A percentile compares a stretch with the other conserved stretches of the same genome.
phyloP scores from a whole-genome alignment of 768 basidiomycete genomes.

The Exsudoporus frostii region DNA sequence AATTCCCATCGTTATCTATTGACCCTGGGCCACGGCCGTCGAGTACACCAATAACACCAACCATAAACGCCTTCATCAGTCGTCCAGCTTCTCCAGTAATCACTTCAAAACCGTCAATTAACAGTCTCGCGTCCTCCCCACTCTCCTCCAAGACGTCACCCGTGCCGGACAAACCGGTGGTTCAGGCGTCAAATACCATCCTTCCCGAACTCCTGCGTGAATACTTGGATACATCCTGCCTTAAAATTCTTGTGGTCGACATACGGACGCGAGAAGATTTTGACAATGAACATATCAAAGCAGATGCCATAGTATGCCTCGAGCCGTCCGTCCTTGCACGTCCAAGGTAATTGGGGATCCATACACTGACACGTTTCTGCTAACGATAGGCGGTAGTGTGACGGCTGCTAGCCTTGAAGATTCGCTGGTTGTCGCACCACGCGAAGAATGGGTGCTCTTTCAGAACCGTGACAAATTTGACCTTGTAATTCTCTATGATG shows the following conservation, averaged over 20 bases:
- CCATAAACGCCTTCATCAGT: conserved; percentile 53
- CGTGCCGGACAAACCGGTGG: conserved; percentile 36
- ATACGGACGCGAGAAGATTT: conserved; percentile 78
- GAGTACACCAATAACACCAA: conserved; percentile 66
- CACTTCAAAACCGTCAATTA: conserved; percentile 41
- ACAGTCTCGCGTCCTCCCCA: conserved; percentile 34
- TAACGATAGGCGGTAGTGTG: conserved; percentile 46
- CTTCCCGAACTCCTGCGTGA: conserved; percentile 55
- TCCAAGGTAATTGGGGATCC: conserved; percentile 48
- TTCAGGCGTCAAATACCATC: conserved; percentile 60
- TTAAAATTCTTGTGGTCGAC: conserved; percentile 75
- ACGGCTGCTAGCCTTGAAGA: conserved; percentile 68
- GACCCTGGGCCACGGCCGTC: conserved; percentile 57
- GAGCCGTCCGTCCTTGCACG: conserved; percentile 77
- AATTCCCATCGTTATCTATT: conserved; percentile 43
- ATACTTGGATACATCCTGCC: conserved; percentile 49
- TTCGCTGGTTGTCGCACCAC: conserved; percentile 67
- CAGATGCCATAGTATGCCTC: conserved; percentile 71
- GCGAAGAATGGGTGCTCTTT: conserved; percentile 71
- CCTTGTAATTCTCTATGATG: conserved; percentile 82
- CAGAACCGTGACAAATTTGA: conserved; percentile 85
- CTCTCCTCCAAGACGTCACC: conserved; percentile 30
- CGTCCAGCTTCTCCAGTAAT: conserved; percentile 61
- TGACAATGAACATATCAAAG: conserved; percentile 67
- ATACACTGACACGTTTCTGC: conserved; percentile 3